Evolutionary conservation across 306 rosid genomes (phyloP).

Genomic region (Pueraria montana): DNA sequence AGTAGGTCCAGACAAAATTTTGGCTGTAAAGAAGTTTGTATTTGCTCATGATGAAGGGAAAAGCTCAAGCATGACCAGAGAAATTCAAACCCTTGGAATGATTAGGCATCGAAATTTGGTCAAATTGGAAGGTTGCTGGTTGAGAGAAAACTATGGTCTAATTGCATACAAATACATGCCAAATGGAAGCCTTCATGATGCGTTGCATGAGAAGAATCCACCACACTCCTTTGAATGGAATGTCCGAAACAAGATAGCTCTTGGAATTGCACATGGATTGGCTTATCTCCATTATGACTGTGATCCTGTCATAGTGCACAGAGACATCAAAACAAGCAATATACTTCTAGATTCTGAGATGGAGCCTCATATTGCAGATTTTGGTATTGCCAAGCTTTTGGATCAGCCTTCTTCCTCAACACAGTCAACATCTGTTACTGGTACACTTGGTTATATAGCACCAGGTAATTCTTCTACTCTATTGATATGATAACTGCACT

Average conservation of each 20-base stretch:
- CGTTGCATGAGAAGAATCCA: conserved; percentile 65
- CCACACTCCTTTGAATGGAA: conserved; percentile 67
- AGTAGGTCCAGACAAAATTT: conserved; percentile 52
- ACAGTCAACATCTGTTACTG: conserved; percentile 56
- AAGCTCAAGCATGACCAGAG: conserved; percentile 65
- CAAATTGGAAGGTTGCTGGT: conserved; percentile 68
- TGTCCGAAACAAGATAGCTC: conserved; percentile 67
- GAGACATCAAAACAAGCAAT: conserved; percentile 82
- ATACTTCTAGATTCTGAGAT: conserved; percentile 82
- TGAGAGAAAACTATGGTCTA: conserved; percentile 66
- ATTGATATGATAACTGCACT: neutral
- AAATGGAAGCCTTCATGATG: conserved; percentile 89
- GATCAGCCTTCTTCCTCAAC: conserved; percentile 64
- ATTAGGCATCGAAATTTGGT: conserved; percentile 81
- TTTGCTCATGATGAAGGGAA: conserved; percentile 54
- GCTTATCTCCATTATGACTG: conserved; percentile 83
- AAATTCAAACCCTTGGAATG: conserved; percentile 68
- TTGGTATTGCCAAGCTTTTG: conserved; percentile 82
- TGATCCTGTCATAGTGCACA: conserved; percentile 78
- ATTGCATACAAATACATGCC: conserved; percentile 72
- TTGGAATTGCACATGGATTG: conserved; percentile 80
- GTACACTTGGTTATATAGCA: conserved; percentile 84
- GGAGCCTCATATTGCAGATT: conserved; percentile 83
- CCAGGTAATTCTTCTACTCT: conserved; percentile 63
- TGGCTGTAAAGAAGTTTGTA: conserved; percentile 75